Base-by-base conservation (phyloP, 768 basidiomycete genomes). In the Coprinellus aureogranulatus region DNA sequence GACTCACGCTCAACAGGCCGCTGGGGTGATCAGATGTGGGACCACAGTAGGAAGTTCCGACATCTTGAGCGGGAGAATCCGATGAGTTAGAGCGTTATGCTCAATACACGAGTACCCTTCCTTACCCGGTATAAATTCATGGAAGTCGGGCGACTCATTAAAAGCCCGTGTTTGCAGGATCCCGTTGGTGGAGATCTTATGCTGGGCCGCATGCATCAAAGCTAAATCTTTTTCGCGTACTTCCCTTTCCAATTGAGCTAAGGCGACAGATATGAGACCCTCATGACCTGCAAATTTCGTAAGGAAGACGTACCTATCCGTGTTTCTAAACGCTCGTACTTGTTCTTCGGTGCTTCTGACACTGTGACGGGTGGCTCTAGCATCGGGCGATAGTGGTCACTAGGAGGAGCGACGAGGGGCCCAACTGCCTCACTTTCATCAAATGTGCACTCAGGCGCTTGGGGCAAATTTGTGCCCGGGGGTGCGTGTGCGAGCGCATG, bases 371-470 rank as follows among this genome's bases (percentile, higher is more conserved):
- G 72, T 28, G 68, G 68, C 58, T 81, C 79, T 40, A 73, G 69
- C 34, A 14, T 34, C 34, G 14, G 40, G 78, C 81, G 22, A 26
- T n/a, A 53, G 31, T 48, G n/a, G 27, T 60, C 45, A 52, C 44
- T 30, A 42, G 27, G 12, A 22, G 12, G 23, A 3, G 47, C 25
- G 9, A 11, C 45, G 18, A 22, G 41, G 52, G 44, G 54, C 47
- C 25, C 53, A 9, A 50, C 49, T 41, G 2, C 41, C 53, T 23
- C 57, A 64, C 75, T 45, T 64, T 90, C 89, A 62, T 90, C 89
- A 60, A 83, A 90, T n/a, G 88, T 90, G 65, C 89, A 91, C 54
- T 87, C 85, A 12, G 86, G 87, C 46, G 72, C 74, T 0, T 79
- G 65, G 0, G 87, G 84, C 45, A 86, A 63, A 46, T 73, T 72